A percentile compares a stretch with the other conserved stretches of the same genome.
Conservation (phyloP, 2,329 filamentous ascomycete species). For the Talaromyces sp. region DNA sequence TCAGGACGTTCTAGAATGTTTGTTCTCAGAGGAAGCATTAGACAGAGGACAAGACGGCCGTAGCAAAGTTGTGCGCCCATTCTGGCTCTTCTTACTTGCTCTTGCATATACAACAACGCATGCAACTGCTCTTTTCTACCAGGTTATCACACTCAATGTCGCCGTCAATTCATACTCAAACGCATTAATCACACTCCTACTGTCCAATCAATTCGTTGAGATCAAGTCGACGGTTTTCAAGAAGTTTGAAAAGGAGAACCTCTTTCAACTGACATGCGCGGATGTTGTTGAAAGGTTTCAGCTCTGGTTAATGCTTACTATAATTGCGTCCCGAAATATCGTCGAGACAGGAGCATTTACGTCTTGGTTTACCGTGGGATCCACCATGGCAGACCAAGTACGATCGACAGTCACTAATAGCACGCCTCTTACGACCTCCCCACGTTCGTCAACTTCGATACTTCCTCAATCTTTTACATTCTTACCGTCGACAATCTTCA, state of each 20-base stretch:
- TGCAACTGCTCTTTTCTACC: slow-evolving; percentile 86
- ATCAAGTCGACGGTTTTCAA: slow-evolving; percentile 99
- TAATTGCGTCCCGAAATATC: slow-evolving; percentile 93
- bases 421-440: slow-evolving; percentile 56
- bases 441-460: slow-evolving; percentile 62
- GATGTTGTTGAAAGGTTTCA: slow-evolving; percentile 97
- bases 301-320: slow-evolving; percentile 93
- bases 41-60: slow-evolving; percentile 83
- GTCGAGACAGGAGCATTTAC: slow-evolving; percentile 89
- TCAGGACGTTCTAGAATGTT: slow-evolving; percentile 92
- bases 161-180: slow-evolving; percentile 99
- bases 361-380: slow-evolving; percentile 38
- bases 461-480: slow-evolving; percentile 88
- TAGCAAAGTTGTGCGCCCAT: slow-evolving; percentile 82
- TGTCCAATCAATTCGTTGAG: slow-evolving; percentile 98
- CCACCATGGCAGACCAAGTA: slow-evolving; percentile 29
- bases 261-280: slow-evolving; percentile 93
- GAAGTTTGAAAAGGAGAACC: slow-evolving; percentile 95
- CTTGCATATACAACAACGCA: slow-evolving; percentile 85
- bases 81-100: slow-evolving; percentile 86
- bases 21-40: slow-evolving; percentile 89
- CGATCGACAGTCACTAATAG: slow-evolving; percentile 38
- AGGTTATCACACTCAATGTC: slow-evolving; percentile 96
- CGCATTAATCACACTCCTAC: slow-evolving; percentile 80
- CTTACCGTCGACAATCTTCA: slow-evolving; percentile 54